Conservation (phyloP, 2,329 filamentous ascomycete species). For the Dactylonectria macrodidyma region DNA sequence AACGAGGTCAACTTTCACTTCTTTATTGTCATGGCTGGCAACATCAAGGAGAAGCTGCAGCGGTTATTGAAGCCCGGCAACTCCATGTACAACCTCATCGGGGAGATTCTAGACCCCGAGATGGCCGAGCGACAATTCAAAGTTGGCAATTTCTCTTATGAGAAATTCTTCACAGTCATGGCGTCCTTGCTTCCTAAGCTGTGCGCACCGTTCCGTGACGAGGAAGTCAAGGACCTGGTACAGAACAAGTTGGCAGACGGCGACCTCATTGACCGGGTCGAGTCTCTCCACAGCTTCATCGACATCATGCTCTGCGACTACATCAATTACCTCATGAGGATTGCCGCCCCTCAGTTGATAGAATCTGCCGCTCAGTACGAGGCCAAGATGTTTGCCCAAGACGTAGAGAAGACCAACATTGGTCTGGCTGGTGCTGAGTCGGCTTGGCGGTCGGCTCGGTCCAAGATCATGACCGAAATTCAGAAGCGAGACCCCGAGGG, state of each 20-base stretch:
- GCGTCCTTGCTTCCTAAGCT: constrained; percentile 82
- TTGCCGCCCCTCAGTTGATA: constrained; percentile 79
- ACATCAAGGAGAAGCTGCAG: constrained; percentile 80
- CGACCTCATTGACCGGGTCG: constrained; percentile 81
- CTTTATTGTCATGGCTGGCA: constrained; percentile 79
- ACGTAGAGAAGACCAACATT: constrained; percentile 70
- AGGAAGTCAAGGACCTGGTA: constrained; percentile 78
- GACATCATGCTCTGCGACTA: constrained; percentile 86
- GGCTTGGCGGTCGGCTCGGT: constrained; percentile 76
- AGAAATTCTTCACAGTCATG: constrained; percentile 85
- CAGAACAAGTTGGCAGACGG: constrained; percentile 73
- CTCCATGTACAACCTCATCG: constrained; percentile 81
- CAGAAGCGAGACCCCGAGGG: constrained; percentile 79
- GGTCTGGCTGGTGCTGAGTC: constrained; percentile 72
- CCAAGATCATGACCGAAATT: constrained; percentile 76
- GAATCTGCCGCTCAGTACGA: constrained; percentile 82
- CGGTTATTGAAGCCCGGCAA: constrained; percentile 79
- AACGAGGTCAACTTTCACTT: constrained; percentile 76
- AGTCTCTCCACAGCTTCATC: constrained; percentile 82
- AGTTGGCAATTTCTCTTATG: constrained; percentile 83
- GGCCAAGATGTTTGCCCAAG: constrained; percentile 77
- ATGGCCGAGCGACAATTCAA: constrained; percentile 78
- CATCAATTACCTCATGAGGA: constrained; percentile 83
- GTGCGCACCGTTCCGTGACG: constrained; percentile 85
- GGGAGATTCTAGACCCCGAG: constrained; percentile 81